Base-by-base conservation (phyloP, 805 yeast genomes). In the Suhomyces tanzawaensis region DNA sequence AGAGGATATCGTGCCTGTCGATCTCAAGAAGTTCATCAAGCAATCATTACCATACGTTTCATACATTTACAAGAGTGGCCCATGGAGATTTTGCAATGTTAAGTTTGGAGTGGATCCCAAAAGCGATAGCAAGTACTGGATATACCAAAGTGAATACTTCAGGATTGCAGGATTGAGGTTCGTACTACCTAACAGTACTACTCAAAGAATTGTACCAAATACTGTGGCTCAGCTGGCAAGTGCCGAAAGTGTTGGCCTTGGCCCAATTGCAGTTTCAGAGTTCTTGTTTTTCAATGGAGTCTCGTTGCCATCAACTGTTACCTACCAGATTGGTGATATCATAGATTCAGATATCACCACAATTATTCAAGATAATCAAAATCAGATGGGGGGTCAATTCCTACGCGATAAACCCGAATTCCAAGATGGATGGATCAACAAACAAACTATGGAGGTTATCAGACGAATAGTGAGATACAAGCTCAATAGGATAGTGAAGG, bases 11-110 rank as follows among this genome's bases (percentile, higher is more conserved):
- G 65, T 81, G 3, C 82, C 86, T 0, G 53, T 57, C 44, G 68
- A 51, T 39, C 64, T 58, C 46, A 64, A 59, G 49, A 57, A 58
- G 52, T 78, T 53, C 46, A 53, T 91, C 30, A 81, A 84, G 49
- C 81, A 76, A 45, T 95, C 96, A 0, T 58, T 93, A 34, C 95
- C 98, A 0, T 82, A 85, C 56, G 84, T 88, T 0, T 75, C 96
- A 0, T 93, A 80, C 56, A 74, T 87, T 29, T 85, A 81, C 56
- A 79, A 84, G 25, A 85, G 84, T 52, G 99, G 99, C 0, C 99
- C 98, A 0, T 93, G 96, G 95, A 74, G 98, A 50, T 88, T 87
- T 42, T 78, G 93, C 8, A 88, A 83, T 56, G 80, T 89, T 31
- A 75, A 68, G 47, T 79, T 81, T 48, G 97, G 96, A 1, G 70